Evolutionary conservation across 352 stramenopile genomes (phyloP), one percentile per base, ranked within the genome.

Genomic region (Phytopythium montanum): DNA sequence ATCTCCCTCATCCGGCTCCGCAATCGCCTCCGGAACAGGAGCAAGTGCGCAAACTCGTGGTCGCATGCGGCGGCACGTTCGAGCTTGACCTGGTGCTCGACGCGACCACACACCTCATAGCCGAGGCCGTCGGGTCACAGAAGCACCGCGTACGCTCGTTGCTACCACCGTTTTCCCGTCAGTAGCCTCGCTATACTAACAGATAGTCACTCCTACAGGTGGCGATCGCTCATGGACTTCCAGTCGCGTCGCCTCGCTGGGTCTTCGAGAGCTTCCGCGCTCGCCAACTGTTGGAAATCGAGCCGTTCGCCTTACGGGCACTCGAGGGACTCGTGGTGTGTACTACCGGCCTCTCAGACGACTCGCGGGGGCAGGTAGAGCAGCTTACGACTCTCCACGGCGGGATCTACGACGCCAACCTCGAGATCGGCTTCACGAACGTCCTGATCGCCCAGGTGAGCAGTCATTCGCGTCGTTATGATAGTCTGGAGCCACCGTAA

Each of bases 31-130:
- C 19, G 12, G 12, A 45, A 2, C 44, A 90, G 81, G 75, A 86
- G 63, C 81, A 90, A 78, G 74, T 90, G 31, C 76, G 81, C 39
- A 88, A 88, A 67, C 79, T 85, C 52, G 71, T 88, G 38, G 44
- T 82, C 8, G 76, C 78, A 8, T 85, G 81, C 51, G 78, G 75
- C 19, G 81, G 81, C 39, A 54, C 39, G 7, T 88, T 90, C 54
- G 56, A 86, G 26, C 75, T 87, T 56, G 72, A 90, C 61, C 60
- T 90, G 29, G 62, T 73, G 44, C 58, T 72, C 7, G 52, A 65
- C 5, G 54, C 46, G 2, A 85, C 76, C 12, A 90, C 83, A n/a
- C 83, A 92, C 31, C 66, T 92, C 50, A 69, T 92, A 25, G 80
- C 83, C 1, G 66, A 80, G 33, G 61, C 68, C 21, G 83, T 90